phyloP scores from a whole-genome alignment of 2,329 filamentous ascomycete genomes.

The Claviceps purpurea region DNA sequence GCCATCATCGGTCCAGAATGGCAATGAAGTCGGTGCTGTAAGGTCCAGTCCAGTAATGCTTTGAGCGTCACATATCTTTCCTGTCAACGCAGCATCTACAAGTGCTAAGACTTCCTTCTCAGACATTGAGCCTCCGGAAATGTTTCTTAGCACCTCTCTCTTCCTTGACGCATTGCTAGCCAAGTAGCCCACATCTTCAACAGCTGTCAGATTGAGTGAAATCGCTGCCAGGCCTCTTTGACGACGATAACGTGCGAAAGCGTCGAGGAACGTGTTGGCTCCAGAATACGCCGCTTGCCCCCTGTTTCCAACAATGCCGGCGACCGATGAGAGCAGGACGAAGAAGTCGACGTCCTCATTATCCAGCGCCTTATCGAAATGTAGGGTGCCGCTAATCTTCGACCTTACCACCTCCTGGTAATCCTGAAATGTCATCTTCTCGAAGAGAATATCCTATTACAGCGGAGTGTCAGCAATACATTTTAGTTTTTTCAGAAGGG shows the following conservation, averaged over 20 bases:
- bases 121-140: slow-evolving; percentile 33
- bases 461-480: background rate
- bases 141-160: slow-evolving; percentile 33
- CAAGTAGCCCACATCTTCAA: slow-evolving; percentile 37
- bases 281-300: slow-evolving; percentile 40
- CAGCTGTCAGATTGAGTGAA: slow-evolving; percentile 38
- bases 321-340: slow-evolving; percentile 37
- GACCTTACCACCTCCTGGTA: slow-evolving; percentile 34
- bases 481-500: too few relatives aligned
- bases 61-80: slow-evolving; percentile 28
- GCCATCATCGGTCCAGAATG: slow-evolving; percentile 41
- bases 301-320: slow-evolving; percentile 35
- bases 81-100: slow-evolving; percentile 35
- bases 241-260: slow-evolving; percentile 22
- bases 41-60: slow-evolving; percentile 42
- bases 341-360: slow-evolving; percentile 36
- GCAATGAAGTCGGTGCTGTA: slow-evolving; percentile 14
- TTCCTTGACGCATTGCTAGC: slow-evolving; percentile 24
- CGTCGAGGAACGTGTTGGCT: slow-evolving; percentile 31
- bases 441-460: slow-evolving; percentile 32
- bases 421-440: slow-evolving; percentile 38
- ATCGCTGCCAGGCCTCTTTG: slow-evolving; percentile 28
- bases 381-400: slow-evolving; percentile 40
- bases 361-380: slow-evolving; percentile 34
- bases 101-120: slow-evolving; percentile 42